Percentiles rank a stretch among this genome's conserved stretches.
Evolutionary conservation across 495 filamentous ascomycete species (phyloP).

Genomic region (Aspergillus sclerotioniger): DNA sequence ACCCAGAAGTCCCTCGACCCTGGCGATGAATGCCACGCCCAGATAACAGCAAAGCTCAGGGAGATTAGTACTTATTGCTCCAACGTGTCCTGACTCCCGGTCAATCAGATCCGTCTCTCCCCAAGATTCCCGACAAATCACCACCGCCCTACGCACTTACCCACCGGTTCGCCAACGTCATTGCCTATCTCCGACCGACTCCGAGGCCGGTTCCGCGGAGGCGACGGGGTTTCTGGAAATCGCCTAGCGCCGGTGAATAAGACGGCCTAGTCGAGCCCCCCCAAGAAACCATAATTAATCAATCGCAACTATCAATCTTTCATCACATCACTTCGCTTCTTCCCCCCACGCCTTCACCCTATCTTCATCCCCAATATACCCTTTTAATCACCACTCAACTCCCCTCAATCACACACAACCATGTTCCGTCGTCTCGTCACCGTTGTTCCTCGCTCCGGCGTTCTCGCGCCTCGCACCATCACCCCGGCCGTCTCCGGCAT

Average conservation of each 20-base stretch:
- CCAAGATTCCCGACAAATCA: background rate
- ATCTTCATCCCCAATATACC: background rate
- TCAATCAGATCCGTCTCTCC: background rate
- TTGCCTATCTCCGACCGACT: conserved; percentile 16
- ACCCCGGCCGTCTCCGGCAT: conserved; percentile 40
- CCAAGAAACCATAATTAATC: conserved; percentile 15
- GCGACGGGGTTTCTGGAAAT: conserved; percentile 13
- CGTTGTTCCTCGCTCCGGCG: conserved; percentile 48
- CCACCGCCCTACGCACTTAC: conserved; percentile 1
- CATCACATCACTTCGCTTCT: conserved; percentile 9
- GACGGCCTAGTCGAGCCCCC: background rate
- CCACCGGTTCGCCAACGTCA: background rate
- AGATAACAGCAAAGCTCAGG: background rate
- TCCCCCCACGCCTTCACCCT: background rate
- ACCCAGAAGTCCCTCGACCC: conserved; percentile 4
- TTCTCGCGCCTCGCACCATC: conserved; percentile 40
- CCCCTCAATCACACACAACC: conserved; percentile 9
- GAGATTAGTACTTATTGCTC: too few species aligned
- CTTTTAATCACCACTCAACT: background rate
- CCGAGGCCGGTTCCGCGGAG: conserved; percentile 21
- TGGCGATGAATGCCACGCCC: background rate
- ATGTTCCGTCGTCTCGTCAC: conserved; percentile 56
- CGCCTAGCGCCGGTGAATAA: conserved; percentile 15
- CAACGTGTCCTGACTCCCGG: background rate
- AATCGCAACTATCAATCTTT: conserved; percentile 16